A percentile compares a stretch with the other conserved stretches of the same genome.
Conservation (phyloP, 192 early-diverging fungal species). For the Mortierella hygrophila region DNA sequence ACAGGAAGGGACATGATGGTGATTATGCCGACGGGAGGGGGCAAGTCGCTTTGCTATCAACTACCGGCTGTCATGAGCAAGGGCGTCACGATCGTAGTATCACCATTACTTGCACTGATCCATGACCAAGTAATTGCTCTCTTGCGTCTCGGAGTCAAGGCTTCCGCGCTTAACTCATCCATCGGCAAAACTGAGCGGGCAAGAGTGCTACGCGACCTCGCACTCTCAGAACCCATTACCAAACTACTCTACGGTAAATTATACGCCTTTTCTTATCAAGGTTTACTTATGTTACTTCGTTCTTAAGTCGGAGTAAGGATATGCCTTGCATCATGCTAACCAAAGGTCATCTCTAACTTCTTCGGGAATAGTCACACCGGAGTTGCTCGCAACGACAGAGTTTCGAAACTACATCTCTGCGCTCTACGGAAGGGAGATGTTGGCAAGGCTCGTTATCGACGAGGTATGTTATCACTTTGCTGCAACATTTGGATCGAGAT, state of each 20-base stretch:
- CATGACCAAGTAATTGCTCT: conserved; percentile 93
- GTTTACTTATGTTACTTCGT: not conserved
- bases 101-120: conserved; percentile 96
- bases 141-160: conserved; percentile 24
- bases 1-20: conserved; percentile 89
- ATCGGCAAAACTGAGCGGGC: conserved; percentile 62
- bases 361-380: conserved; percentile 76
- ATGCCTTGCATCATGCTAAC: not conserved
- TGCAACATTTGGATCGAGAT: not conserved
- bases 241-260: conserved; percentile 76
- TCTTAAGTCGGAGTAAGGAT: not conserved
- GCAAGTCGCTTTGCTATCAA: conserved; percentile 97
- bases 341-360: not conserved
- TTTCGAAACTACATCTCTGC: conserved; percentile 65
- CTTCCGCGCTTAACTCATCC: conserved; percentile 72
- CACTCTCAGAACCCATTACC: conserved; percentile 54
- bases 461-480: conserved; percentile 50
- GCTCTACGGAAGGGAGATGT: conserved; percentile 67
- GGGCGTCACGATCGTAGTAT: conserved; percentile 91
- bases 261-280: not conserved
- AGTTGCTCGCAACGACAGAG: conserved; percentile 77
- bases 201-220: conserved; percentile 70
- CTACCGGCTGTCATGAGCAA: conserved; percentile 85
- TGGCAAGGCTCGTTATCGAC: conserved; percentile 93
- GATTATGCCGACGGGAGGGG: conserved; percentile 99